phyloP scores from a whole-genome alignment of 495 filamentous ascomycete genomes.

The Podospora australis region DNA sequence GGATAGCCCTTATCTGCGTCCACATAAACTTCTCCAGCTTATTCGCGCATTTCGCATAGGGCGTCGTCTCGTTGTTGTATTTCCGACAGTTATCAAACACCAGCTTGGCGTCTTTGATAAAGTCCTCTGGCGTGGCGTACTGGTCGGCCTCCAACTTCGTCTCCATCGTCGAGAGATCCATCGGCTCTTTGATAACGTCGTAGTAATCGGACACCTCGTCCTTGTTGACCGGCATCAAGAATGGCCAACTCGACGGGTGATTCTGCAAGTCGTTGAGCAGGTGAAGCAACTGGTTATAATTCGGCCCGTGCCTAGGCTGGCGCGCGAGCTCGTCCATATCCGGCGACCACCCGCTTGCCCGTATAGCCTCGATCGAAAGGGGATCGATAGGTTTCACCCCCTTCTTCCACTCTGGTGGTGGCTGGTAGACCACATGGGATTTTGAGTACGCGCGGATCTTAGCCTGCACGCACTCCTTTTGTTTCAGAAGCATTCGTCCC shows the following conservation, averaged over 20 bases:
- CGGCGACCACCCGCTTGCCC: slow-evolving; percentile 85
- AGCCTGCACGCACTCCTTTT: slow-evolving; percentile 87
- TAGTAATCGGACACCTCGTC: slow-evolving; percentile 98
- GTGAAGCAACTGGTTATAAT: slow-evolving; percentile 88
- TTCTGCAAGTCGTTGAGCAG: slow-evolving; percentile 95
- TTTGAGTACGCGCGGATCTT: slow-evolving; percentile 91
- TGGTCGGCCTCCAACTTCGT: slow-evolving; percentile 88
- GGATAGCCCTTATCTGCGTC: slow-evolving; percentile 83
- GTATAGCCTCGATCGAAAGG: slow-evolving; percentile 73
- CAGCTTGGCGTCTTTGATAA: slow-evolving; percentile 82
- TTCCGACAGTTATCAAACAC: slow-evolving; percentile 92
- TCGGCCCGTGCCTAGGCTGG: slow-evolving; percentile 94
- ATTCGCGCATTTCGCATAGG: slow-evolving; percentile 92
- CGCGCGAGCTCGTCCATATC: slow-evolving; percentile 97
- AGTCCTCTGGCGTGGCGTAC: slow-evolving; percentile 87
- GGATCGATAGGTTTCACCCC: slow-evolving; percentile 69
- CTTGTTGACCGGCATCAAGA: slow-evolving; percentile 85
- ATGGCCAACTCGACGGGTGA: slow-evolving; percentile 86
- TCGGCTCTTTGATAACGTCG: slow-evolving; percentile 95
- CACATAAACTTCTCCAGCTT: slow-evolving; percentile 98
- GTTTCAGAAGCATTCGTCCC: slow-evolving; percentile 93
- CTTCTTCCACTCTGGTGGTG: slow-evolving; percentile 74
- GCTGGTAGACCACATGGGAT: slow-evolving; percentile 78
- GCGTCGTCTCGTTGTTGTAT: slow-evolving; percentile 93
- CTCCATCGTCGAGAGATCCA: slow-evolving; percentile 97